Base-by-base conservation (phyloP, 306 rosid genomes). In the Vigna reflexopilosa region DNA sequence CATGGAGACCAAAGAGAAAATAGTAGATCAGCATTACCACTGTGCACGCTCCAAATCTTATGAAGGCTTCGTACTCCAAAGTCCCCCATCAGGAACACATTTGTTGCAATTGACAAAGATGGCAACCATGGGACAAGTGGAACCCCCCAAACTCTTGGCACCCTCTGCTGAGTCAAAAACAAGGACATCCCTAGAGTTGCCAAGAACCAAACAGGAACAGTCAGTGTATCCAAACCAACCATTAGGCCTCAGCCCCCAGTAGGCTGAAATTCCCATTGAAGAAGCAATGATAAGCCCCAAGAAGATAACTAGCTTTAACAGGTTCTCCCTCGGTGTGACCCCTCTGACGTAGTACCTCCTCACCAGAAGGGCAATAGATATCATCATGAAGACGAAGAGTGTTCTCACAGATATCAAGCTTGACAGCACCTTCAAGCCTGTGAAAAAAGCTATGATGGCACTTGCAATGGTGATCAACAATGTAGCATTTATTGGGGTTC, bases 111-210 rank as follows among this genome's bases (percentile, higher is more conserved):
- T 30, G 97, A 93, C 81, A 89, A 61, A 75, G 92, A 88, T 22
- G 97, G 97, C 19, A 93, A 38, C 96, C 97, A 90, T 22, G 97
- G 97, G 8, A 93, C 96, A 65, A 90, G 90, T 2, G 96, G 97
- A 52, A 93, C 97, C 0, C 91, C 97, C 97, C 96, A 93, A 74
- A 90, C 87, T 59, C 57, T 93, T 5, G 97, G 93, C 17, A 48
- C 66, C 79, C 93, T 89, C 80, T 89, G 91, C 70, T 86, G 89
- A 20, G 85, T 83, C 75, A 90, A 67, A 58, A 82, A 72, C 15
- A 87, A 5, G 16, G 89, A 76, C 69, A 93, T 83, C 15, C 90
- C 93, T 38, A 84, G 70, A 57, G 96, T 90, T 13, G 86, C 82
- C 67, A 90, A 77, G 80, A 93, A 89, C 97, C 96, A 90, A 67